Percentiles rank a stretch among this genome's conserved stretches.
phyloP scores from a whole-genome alignment of 345 rosid species.

The Camelina laxa region DNA sequence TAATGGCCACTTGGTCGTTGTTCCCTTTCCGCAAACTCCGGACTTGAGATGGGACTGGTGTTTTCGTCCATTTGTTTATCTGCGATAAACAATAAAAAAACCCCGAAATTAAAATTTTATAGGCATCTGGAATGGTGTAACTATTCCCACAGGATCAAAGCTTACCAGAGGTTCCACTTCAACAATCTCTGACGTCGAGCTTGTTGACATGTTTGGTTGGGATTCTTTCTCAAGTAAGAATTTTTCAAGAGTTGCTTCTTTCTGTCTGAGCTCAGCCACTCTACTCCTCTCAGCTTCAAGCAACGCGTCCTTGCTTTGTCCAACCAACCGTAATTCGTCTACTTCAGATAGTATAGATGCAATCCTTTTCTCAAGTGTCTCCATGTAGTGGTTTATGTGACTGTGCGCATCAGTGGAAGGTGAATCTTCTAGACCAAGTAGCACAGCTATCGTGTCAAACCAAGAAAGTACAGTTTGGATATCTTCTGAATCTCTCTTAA shows the following conservation, averaged over 20 bases:
- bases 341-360: conserved; percentile 61
- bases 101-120: background rate
- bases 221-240: conserved; percentile 71
- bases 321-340: conserved; percentile 56
- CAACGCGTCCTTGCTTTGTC: conserved; percentile 64
- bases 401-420: conserved; percentile 48
- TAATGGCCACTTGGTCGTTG: conserved; percentile 89
- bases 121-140: background rate
- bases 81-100: conserved; percentile 33
- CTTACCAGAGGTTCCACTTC: conserved; percentile 96
- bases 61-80: conserved; percentile 75
- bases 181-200: conserved; percentile 62
- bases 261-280: conserved; percentile 68
- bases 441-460: conserved; percentile 63
- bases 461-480: conserved; percentile 61
- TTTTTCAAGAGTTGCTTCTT: conserved; percentile 67
- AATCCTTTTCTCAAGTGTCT: conserved; percentile 63
- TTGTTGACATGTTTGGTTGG: conserved; percentile 55
- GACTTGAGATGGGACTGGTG: conserved; percentile 74
- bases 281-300: conserved; percentile 74
- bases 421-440: conserved; percentile 49
- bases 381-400: conserved; percentile 59
- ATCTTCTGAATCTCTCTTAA: conserved; percentile 61
- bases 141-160: conserved; percentile 6
- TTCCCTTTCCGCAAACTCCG: conserved; percentile 85